These are phyloP conservation scores for Penicillium paneum DNA, from an alignment of 2,329 filamentous ascomycete species.

Conservation along the genomic window DNA sequence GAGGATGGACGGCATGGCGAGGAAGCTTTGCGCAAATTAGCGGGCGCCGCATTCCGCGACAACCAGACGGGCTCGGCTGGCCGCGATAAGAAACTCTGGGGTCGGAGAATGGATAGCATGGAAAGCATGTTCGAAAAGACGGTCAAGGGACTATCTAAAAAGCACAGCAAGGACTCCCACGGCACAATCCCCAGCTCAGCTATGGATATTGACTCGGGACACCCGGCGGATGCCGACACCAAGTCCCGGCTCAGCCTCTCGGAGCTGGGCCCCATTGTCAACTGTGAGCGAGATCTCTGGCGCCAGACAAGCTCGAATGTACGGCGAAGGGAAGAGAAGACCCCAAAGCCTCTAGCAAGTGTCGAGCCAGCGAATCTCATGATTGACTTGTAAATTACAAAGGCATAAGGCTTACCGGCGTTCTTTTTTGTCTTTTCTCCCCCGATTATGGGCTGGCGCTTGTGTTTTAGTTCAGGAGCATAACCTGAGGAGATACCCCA, in stretches of 20 bases:
- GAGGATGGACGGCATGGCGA: slow-evolving; percentile 65
- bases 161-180: slow-evolving; percentile 31
- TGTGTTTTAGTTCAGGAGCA: slow-evolving; percentile 17
- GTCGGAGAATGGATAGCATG: slow-evolving; percentile 40
- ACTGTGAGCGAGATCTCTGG: slow-evolving; percentile 60
- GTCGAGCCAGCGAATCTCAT: slow-evolving; percentile 25
- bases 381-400: slow-evolving; percentile 20
- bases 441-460: slow-evolving; percentile 14
- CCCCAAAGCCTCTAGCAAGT: slow-evolving; percentile 23
- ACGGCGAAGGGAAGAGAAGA: slow-evolving; percentile 36
- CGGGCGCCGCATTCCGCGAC: slow-evolving; percentile 47
- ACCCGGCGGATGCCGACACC: slow-evolving; percentile 24
- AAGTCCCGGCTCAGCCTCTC: slow-evolving; percentile 28
- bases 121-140: slow-evolving; percentile 56
- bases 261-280: slow-evolving; percentile 53
- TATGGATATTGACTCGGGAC: slow-evolving; percentile 32
- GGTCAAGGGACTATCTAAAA: slow-evolving; percentile 49
- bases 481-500: slow-evolving; percentile 36
- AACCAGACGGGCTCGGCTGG: slow-evolving; percentile 42
- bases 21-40: slow-evolving; percentile 61
- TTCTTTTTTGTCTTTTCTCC: slow-evolving; percentile 6
- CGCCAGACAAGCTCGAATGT: slow-evolving; percentile 44
- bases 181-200: slow-evolving; percentile 14
- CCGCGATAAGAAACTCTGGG: slow-evolving; percentile 41
- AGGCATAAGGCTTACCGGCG: slow-evolving; percentile 14